A percentile compares a stretch with the other conserved stretches of the same genome.
Evolutionary conservation across 768 basidiomycete genomes (phyloP).

Genomic region (Boletus bicolor): DNA sequence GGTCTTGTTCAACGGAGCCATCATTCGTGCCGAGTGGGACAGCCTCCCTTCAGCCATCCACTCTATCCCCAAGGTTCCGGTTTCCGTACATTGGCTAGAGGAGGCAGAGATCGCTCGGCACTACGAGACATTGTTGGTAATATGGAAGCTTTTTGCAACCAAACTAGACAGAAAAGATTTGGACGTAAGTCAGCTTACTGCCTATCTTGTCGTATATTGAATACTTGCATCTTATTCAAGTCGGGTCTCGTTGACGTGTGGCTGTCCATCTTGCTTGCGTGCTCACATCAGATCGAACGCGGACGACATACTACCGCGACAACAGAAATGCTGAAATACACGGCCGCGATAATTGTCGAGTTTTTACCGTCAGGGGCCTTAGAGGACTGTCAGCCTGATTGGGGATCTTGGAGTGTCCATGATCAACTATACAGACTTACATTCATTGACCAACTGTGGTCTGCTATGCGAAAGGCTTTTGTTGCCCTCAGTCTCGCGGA

Average conservation of each 20-base stretch:
- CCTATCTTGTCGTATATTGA: slow-evolving; percentile 3
- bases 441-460: slow-evolving; percentile 49
- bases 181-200: slow-evolving; percentile 24
- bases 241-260: slow-evolving; percentile 43
- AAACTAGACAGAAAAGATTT: slow-evolving; percentile 13
- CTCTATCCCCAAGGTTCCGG: slow-evolving; percentile 24
- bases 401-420: slow-evolving; percentile 20
- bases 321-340: slow-evolving; percentile 32
- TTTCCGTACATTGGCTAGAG: slow-evolving; percentile 32
- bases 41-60: slow-evolving; percentile 27
- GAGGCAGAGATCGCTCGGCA: slow-evolving; percentile 38
- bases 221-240: slow-evolving; percentile 25
- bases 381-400: slow-evolving; percentile 10
- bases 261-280: slow-evolving; percentile 55
- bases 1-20: slow-evolving; percentile 44
- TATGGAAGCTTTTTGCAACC: slow-evolving; percentile 36
- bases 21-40: slow-evolving; percentile 31
- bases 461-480: slow-evolving; percentile 48
- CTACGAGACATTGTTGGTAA: slow-evolving; percentile 37
- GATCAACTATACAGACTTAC: slow-evolving; percentile 39
- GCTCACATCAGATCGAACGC: slow-evolving; percentile 41
- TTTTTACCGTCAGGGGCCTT: slow-evolving; percentile 31
- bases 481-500: slow-evolving; percentile 37
- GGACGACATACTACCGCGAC: slow-evolving; percentile 35
- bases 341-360: slow-evolving; percentile 35